These are phyloP conservation scores for Lactarius evosmus DNA, from an alignment of 768 basidiomycete species.

Conservation along the genomic window DNA sequence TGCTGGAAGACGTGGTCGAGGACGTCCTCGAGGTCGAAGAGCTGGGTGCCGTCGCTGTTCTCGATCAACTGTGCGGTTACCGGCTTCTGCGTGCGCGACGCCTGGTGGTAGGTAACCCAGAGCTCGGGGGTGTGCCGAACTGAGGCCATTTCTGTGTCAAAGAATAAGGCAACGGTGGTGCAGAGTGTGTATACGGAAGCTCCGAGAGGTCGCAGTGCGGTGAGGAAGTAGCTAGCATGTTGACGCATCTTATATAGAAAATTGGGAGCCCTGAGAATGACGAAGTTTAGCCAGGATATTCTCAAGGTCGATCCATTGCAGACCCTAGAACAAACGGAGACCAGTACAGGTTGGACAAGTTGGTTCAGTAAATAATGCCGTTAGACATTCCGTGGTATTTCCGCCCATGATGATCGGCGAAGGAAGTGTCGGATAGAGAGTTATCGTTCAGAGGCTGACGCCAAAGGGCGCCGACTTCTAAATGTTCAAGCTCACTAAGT, in stretches of 20 bases:
- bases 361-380: too few relatives aligned
- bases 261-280: not conserved
- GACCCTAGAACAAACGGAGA: too few relatives aligned
- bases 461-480: too few relatives aligned
- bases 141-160: conserved; percentile 9
- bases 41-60: conserved; percentile 41
- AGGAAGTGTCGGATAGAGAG: too few relatives aligned
- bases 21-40: conserved; percentile 47
- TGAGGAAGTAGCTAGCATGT: not conserved
- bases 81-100: conserved; percentile 42
- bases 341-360: too few relatives aligned
- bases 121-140: conserved; percentile 35
- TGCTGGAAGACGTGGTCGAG: conserved; percentile 46
- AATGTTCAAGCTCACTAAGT: too few relatives aligned
- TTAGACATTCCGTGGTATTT: too few relatives aligned
- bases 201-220: conserved; percentile 2
- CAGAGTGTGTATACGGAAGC: not conserved
- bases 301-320: too few relatives aligned
- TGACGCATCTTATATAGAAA: conserved; percentile 4
- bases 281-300: too few relatives aligned
- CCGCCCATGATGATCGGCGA: too few relatives aligned
- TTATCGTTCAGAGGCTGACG: too few relatives aligned
- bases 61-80: conserved; percentile 49
- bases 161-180: not conserved
- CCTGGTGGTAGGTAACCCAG: conserved; percentile 49